Evolutionary conservation across 140 eudicot genomes (phyloP).

Genomic region (Flaveria floridana): DNA sequence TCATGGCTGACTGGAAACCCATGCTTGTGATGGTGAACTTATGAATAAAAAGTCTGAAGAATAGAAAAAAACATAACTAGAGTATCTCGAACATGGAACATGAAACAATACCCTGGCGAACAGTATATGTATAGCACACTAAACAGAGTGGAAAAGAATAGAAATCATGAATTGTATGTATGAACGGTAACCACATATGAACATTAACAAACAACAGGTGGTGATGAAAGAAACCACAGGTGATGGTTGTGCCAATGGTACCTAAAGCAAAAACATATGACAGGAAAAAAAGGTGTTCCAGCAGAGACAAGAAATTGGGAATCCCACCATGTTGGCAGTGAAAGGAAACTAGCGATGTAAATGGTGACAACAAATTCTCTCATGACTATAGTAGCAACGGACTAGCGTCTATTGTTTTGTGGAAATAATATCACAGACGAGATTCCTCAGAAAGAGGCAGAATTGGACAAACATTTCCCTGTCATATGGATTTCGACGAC

Average conservation of each 20-base stretch:
- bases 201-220: not conserved
- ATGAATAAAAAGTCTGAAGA: not conserved
- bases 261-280: not conserved
- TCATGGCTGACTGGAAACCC: too few species aligned
- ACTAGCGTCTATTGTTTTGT: too few species aligned
- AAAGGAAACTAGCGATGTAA: too few species aligned
- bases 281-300: not conserved
- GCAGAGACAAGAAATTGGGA: not conserved
- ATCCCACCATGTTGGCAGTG: too few species aligned
- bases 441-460: not conserved
- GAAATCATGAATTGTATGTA: not conserved
- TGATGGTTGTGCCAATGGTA: not conserved
- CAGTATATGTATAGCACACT: not conserved
- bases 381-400: too few species aligned
- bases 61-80: slow-evolving; percentile 1
- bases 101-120: not conserved
- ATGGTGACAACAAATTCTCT: too few species aligned
- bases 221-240: not conserved
- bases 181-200: not conserved
- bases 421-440: too few species aligned
- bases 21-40: not conserved
- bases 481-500: too few species aligned
- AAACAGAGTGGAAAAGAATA: not conserved
- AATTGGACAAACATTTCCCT: too few species aligned
- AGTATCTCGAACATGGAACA: not conserved